A percentile compares a stretch with the other conserved stretches of the same genome.
These are phyloP conservation scores for Sordariomycetes sp. DNA, from an alignment of 2,329 filamentous ascomycete species.

Conservation along the genomic window DNA sequence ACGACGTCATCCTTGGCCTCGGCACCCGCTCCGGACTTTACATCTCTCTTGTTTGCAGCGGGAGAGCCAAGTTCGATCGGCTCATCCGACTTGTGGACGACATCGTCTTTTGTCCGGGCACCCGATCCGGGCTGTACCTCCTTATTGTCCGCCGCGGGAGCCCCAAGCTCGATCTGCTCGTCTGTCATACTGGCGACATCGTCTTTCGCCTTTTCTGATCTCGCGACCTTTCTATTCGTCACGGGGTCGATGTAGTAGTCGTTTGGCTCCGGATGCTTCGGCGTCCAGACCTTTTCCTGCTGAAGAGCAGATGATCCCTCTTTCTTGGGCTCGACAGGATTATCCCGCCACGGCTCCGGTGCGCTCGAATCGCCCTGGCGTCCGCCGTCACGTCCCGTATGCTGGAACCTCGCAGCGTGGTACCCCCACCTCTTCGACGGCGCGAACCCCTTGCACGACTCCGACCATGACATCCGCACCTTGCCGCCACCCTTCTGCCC, in stretches of 20 bases:
- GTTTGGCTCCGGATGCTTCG: not conserved
- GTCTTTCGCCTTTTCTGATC: not conserved
- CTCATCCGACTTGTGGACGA: not conserved
- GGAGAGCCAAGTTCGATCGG: not conserved
- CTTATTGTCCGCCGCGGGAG: not conserved
- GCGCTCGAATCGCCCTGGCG: conserved; percentile 1
- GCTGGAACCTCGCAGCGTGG: not conserved
- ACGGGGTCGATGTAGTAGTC: conserved; percentile 42
- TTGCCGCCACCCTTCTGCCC: not conserved
- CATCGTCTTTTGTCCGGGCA: not conserved
- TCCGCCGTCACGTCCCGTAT: not conserved
- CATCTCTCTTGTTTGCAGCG: not conserved
- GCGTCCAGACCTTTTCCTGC: not conserved
- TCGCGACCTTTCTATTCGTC: conserved; percentile 37
- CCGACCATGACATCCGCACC: not conserved
- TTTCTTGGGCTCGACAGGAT: not conserved
- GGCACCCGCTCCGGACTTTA: not conserved
- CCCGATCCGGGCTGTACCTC: not conserved
- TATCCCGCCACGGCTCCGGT: not conserved
- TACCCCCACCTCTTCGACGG: not conserved
- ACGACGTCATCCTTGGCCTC: not conserved
- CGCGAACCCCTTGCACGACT: not conserved
- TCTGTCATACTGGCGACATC: not conserved
- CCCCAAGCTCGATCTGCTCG: not conserved
- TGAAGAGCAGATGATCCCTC: not conserved